Evolutionary conservation across 2,329 filamentous ascomycete genomes (phyloP), one percentile per base, ranked within the genome.

Genomic region (Lachnellula occidentalis): DNA sequence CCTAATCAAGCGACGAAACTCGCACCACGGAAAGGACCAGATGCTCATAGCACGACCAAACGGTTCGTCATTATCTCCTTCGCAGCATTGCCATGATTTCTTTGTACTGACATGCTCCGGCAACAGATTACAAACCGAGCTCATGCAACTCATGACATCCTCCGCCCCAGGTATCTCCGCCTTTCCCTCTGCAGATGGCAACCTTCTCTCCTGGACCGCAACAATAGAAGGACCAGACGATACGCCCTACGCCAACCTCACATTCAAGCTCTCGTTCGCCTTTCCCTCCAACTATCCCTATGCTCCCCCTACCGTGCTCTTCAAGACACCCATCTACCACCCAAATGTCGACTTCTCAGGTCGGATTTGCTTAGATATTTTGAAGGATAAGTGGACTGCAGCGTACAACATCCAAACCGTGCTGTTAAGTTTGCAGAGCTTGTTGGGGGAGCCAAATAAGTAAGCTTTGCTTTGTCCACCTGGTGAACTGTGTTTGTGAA

Each of bases 311-410:
- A 90, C 87, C 2, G 94, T 99, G 17, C 81, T 96, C 56, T 99
- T 96, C 84, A 95, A 92, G 78, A 99, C 95, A 6, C 94, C 94
- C 37, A 96, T 99, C 74, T 99, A 97, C 78, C 94, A 99, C 73
- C 94, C 94, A 51, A 99, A 99, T 67, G 90, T 99, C 65, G 94
- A 99, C 75, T 96, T 99, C 76, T 92, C 88, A 3, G 94, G 94
- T 41, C 83, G 94, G 54, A 99, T 99, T 73, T 99, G 94, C 72
- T 80, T 99, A 58, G 95, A 99, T 69, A 99, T 99, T 64, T 79
- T 99, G 61, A 97, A 96, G 80, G 94, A 97, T 73, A 96, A 96
- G 77, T 99, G 94, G 94, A 96, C 91, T 56, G 91, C 94, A 17
- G 92, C 95, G 43, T 95, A 96, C 80, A 97, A 97, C 69, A 91